Evolutionary conservation across 2,329 filamentous ascomycete species (phyloP).

Genomic region (Fusarium sp.): DNA sequence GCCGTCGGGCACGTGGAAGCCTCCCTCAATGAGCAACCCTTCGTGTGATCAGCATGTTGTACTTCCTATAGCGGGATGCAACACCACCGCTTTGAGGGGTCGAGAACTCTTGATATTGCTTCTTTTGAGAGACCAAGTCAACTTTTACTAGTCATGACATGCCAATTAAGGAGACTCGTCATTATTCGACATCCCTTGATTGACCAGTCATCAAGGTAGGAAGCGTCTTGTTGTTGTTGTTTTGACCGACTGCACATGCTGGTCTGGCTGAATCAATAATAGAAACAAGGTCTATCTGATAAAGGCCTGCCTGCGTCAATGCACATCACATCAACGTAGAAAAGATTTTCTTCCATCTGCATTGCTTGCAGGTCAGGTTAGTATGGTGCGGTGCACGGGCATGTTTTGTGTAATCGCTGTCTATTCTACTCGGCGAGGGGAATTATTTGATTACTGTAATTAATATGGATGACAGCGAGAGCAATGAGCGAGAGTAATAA

Average conservation of each 20-base stretch:
- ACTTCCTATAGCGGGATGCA: conserved; percentile 27
- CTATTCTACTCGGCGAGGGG: background rate
- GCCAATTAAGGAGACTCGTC: conserved; percentile 8
- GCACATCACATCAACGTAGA: conserved; percentile 16
- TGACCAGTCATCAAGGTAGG: conserved; percentile 3
- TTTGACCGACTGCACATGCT: conserved; percentile 2
- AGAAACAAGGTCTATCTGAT: conserved; percentile 9
- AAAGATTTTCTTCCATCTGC: conserved; percentile 3
- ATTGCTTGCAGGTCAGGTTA: conserved; percentile 34
- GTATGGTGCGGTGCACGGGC: conserved; percentile 15
- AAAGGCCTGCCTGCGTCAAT: conserved; percentile 13
- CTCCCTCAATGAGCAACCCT: conserved; percentile 21
- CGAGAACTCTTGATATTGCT: conserved; percentile 17
- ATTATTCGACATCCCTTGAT: background rate
- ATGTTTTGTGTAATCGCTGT: background rate
- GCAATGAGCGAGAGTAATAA: background rate
- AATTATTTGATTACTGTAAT: background rate
- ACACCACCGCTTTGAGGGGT: conserved; percentile 25
- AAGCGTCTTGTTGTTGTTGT: background rate
- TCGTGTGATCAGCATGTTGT: conserved; percentile 33
- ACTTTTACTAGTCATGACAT: conserved; percentile 14
- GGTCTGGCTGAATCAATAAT: conserved; percentile 14
- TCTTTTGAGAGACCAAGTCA: conserved; percentile 5
- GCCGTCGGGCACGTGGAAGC: conserved; percentile 39
- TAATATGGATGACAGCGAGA: background rate